phyloP scores from a whole-genome alignment of 1,284 basidiomycete genomes.

The Boletus semigastroideus region DNA sequence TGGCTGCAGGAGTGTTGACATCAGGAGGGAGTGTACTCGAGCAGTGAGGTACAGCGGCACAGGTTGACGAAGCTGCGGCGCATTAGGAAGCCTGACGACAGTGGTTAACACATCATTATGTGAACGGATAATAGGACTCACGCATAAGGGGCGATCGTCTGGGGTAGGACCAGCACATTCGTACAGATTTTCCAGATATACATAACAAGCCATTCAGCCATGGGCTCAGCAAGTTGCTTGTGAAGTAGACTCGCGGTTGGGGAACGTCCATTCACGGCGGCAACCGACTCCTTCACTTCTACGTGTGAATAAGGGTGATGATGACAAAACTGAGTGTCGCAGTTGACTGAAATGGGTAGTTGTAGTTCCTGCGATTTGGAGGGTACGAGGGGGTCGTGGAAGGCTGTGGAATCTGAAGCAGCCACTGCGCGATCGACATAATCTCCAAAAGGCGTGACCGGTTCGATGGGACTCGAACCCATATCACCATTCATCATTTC shows the following conservation, averaged over 20 bases:
- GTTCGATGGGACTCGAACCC: slow-evolving; percentile 66
- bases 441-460: slow-evolving; percentile 71
- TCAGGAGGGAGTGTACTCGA: slow-evolving; percentile 68
- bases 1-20: slow-evolving; percentile 79
- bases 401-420: slow-evolving; percentile 32
- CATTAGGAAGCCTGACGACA: slow-evolving; percentile 33
- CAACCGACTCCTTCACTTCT: slow-evolving; percentile 14
- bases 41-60: slow-evolving; percentile 49
- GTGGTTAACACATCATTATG: slow-evolving; percentile 10
- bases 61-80: slow-evolving; percentile 37
- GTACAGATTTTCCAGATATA: slow-evolving; percentile 81
- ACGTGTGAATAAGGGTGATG: slow-evolving; percentile 13
- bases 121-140: slow-evolving; percentile 34
- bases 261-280: slow-evolving; percentile 28
- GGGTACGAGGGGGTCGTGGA: slow-evolving; percentile 21
- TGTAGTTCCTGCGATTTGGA: slow-evolving; percentile 23
- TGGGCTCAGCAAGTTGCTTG: slow-evolving; percentile 68
- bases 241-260: slow-evolving; percentile 58
- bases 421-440: slow-evolving; percentile 71
- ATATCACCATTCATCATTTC: slow-evolving; percentile 49
- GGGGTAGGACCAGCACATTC: slow-evolving; percentile 58
- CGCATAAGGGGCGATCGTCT: slow-evolving; percentile 45
- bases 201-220: slow-evolving; percentile 73
- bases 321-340: slow-evolving; percentile 19
- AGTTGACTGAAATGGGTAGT: slow-evolving; percentile 20